Base-by-base conservation (phyloP, 176 grass and related monocot species). In the Leersia perrieri region DNA sequence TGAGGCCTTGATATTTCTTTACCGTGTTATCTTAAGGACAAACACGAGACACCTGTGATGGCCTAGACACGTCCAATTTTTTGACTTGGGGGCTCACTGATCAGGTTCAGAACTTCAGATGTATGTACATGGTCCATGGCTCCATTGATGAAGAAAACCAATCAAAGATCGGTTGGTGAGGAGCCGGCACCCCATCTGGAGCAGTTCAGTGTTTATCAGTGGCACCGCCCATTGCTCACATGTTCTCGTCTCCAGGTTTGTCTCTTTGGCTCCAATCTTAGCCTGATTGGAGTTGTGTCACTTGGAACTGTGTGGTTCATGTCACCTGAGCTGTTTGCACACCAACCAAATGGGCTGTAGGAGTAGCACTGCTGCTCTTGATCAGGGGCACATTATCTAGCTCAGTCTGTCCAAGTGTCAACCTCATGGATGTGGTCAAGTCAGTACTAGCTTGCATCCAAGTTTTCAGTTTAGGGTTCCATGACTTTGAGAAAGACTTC, bases 261-360 rank as follows among this genome's bases (percentile, higher is more conserved):
- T 58, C 53, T 58, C 53, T n/a, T 58, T 25, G 53, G 53, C 53
- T 58, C 49, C 18, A 53, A 53, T n/a, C 49, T 53, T n/a, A 53
- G 20, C 49, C 49, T 53, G 49, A 53, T 53, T 53, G 49, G 53
- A 58, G 53, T 25, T 58, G 8, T 58, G n/a, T 25, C 53, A 25
- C 53, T 58, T 58, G 53, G 53, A 20, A n/a, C n/a, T 25, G 53
- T 58, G 53, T 58, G 8, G 53, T 58, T 58, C 53, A 25, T 58
- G 53, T 58, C 53, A 58, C n/a, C 53, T 58, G 53, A 58, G 53
- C 53, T 58, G 53, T 49, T 58, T 77, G 73, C 73, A 77, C 44
- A 47, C 25, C 66, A 71, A 66, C 53, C 22, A 23, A n/a, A 1
- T 25, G 53, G 45, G 53, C n/a, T 58, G 53, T 33, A 16, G 36